Conservation (phyloP, 176 grass and related monocot genomes). For the Musa itinerans region DNA sequence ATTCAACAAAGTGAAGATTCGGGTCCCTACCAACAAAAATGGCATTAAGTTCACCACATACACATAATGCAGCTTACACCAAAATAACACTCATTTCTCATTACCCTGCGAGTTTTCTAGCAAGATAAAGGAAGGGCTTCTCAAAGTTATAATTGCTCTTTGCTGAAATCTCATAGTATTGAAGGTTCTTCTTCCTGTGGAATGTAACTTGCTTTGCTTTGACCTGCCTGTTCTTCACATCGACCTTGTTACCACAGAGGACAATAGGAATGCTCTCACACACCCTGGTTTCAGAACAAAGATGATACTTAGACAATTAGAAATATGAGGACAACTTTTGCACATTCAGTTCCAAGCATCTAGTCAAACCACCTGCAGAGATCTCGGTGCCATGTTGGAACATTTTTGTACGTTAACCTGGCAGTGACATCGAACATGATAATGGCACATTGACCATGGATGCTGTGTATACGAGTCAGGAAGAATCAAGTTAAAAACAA, state of each 20-base stretch:
- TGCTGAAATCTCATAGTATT: slow-evolving; percentile 43
- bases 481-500: not conserved
- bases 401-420: slow-evolving; percentile 39
- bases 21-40: slow-evolving; percentile 18
- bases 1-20: slow-evolving; percentile 38
- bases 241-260: slow-evolving; percentile 39
- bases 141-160: slow-evolving; percentile 44
- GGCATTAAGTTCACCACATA: not conserved
- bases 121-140: slow-evolving; percentile 37
- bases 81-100: not conserved
- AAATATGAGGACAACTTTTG: not conserved
- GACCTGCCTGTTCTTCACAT: slow-evolving; percentile 37
- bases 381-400: slow-evolving; percentile 39
- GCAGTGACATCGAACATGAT: slow-evolving; percentile 42
- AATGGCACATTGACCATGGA: slow-evolving; percentile 44
- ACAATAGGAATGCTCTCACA: slow-evolving; percentile 41
- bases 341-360: not conserved
- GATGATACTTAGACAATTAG: not conserved
- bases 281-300: slow-evolving; percentile 17
- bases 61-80: not conserved
- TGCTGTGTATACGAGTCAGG: slow-evolving; percentile 8
- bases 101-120: slow-evolving; percentile 42
- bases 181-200: slow-evolving; percentile 44
- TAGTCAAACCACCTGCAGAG: slow-evolving; percentile 21
- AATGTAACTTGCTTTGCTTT: slow-evolving; percentile 40